These are phyloP conservation scores for barrel medic (Medicago truncatula) DNA, from an alignment of 306 rosid genomes.

Conservation along the genomic window DNA sequence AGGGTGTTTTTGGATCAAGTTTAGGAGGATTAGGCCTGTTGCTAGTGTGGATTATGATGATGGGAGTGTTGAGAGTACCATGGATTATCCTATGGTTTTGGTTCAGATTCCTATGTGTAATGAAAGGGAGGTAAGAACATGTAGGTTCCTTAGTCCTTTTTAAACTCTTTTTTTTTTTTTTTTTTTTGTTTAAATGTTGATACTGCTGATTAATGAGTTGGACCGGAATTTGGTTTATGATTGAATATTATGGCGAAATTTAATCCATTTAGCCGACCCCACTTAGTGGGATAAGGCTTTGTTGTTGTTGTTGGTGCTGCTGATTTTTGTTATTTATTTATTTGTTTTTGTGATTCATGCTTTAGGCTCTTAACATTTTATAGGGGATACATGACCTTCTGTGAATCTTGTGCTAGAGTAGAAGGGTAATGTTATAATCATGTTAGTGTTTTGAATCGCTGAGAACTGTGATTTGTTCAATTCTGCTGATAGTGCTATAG, in stretches of 20 bases:
- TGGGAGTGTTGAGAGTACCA: slow-evolving; percentile 47
- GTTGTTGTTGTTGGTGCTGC: neutral
- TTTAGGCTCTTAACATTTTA: slow-evolving; percentile 1
- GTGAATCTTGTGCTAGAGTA: neutral
- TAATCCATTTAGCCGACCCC: no score
- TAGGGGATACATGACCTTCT: neutral
- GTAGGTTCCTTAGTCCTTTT: slow-evolving; percentile 71
- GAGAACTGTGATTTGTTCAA: no score
- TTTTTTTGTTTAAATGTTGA: slow-evolving; percentile 18
- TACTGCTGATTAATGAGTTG: neutral
- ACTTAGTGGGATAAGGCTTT: no score
- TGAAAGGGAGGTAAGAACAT: slow-evolving; percentile 98
- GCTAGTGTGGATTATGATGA: slow-evolving; percentile 68
- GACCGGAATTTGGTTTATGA: no score
- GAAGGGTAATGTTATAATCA: neutral
- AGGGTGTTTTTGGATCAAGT: slow-evolving; percentile 95
- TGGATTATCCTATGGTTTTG: slow-evolving; percentile 91
- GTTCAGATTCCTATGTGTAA: slow-evolving; percentile 99
- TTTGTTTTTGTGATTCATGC: neutral
- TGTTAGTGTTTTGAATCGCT: no score
- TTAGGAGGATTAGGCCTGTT: slow-evolving; percentile 71
- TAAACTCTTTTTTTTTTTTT: slow-evolving; percentile 25
- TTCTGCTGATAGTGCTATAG: neutral
- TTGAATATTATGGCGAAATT: no score
- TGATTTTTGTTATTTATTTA: neutral